These are phyloP conservation scores for Cytospora mali DNA, from an alignment of 2,329 filamentous ascomycete species.

Conservation along the genomic window DNA sequence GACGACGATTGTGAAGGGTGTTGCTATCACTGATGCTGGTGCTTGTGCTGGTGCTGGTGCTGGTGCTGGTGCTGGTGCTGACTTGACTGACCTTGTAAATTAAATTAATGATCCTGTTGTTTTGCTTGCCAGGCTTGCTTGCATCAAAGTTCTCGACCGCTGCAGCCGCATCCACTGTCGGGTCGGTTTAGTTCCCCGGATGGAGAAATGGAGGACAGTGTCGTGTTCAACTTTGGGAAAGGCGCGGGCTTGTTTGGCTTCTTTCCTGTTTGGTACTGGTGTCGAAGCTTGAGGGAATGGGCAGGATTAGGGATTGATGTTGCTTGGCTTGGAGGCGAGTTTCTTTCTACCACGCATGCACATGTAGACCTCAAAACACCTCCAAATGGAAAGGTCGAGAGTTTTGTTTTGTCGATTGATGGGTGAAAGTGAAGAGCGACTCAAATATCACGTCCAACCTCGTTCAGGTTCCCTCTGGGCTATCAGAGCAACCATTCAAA, in stretches of 20 bases:
- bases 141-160: slow-evolving; percentile 20
- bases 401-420: background rate
- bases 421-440: background rate
- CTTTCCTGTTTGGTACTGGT: slow-evolving; percentile 27
- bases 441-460: background rate
- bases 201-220: slow-evolving; percentile 7
- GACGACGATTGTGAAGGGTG: background rate
- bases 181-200: slow-evolving; percentile 3
- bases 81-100: slow-evolving; percentile 12
- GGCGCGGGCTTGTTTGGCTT: slow-evolving; percentile 21
- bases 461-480: background rate
- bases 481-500: background rate
- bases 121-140: slow-evolving; percentile 8
- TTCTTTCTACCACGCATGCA: too few relatives aligned
- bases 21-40: too few relatives aligned
- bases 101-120: background rate
- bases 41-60: too few relatives aligned
- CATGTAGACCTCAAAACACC: too few relatives aligned
- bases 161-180: slow-evolving; percentile 15
- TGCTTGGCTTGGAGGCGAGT: background rate
- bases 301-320: slow-evolving; percentile 14
- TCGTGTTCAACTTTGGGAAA: slow-evolving; percentile 4
- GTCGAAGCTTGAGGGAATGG: slow-evolving; percentile 7
- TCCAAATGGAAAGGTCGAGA: slow-evolving; percentile 10
- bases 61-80: too few relatives aligned